Evolutionary conservation across 2,329 filamentous ascomycete genomes (phyloP).

Genomic region (Penicillium glabrum): DNA sequence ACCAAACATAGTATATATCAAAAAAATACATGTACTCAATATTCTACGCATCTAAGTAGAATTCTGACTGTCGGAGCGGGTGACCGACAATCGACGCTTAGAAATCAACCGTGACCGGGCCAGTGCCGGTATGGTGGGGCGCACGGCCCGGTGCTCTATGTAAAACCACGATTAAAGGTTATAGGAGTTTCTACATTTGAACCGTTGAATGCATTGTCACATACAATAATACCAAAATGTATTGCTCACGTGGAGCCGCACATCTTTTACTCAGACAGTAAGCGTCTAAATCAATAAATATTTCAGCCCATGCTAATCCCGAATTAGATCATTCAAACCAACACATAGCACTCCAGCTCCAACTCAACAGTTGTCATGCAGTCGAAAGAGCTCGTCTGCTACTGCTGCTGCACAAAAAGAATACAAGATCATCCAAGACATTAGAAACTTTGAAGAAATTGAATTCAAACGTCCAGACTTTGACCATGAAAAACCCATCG

Average conservation of each 20-base stretch:
- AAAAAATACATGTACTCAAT: too few species aligned
- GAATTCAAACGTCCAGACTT: conserved; percentile 38
- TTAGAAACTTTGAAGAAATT: conserved; percentile 27
- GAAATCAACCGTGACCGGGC: neutral
- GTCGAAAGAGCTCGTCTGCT: conserved; percentile 8
- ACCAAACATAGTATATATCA: neutral
- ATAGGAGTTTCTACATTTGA: neutral
- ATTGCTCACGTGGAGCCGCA: neutral
- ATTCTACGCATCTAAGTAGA: too few species aligned
- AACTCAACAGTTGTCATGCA: neutral
- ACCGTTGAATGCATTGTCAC: neutral
- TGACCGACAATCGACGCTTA: neutral
- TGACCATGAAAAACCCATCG: conserved; percentile 24
- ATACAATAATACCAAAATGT: neutral
- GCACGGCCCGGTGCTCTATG: neutral
- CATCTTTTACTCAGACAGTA: neutral
- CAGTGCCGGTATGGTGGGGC: neutral
- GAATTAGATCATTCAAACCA: conserved; percentile 1
- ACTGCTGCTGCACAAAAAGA: conserved; percentile 4
- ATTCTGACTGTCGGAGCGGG: neutral
- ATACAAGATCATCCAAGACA: conserved; percentile 23
- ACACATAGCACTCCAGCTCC: neutral
- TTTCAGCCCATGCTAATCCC: neutral
- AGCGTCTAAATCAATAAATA: neutral
- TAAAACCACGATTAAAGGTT: neutral